Evolutionary conservation across 1,284 basidiomycete genomes (phyloP).

Genomic region (Flammula alnicola): DNA sequence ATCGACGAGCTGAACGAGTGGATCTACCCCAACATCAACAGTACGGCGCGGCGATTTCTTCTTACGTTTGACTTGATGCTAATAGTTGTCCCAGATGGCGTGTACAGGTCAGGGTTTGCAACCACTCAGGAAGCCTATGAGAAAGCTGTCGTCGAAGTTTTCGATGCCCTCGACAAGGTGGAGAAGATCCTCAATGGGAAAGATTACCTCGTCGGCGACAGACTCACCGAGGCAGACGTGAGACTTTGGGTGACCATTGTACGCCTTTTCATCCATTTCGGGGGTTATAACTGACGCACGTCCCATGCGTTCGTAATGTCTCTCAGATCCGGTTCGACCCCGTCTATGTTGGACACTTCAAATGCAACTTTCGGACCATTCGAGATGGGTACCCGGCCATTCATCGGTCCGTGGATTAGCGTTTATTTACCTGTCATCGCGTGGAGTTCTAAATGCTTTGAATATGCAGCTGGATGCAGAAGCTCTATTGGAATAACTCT

Average conservation of each 20-base stretch:
- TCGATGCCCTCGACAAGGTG: conserved; percentile 79
- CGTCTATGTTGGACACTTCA: conserved; percentile 93
- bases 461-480: conserved; percentile 79
- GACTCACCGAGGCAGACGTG: conserved; percentile 91
- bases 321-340: conserved; percentile 69
- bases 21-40: conserved; percentile 87
- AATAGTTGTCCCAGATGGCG: conserved; percentile 58
- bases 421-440: background rate
- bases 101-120: conserved; percentile 93
- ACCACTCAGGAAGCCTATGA: conserved; percentile 84
- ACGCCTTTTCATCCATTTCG: conserved; percentile 35
- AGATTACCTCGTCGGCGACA: conserved; percentile 82
- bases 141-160: conserved; percentile 71
- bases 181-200: conserved; percentile 81
- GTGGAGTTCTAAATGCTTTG: conserved; percentile 7
- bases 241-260: conserved; percentile 92
- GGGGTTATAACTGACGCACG: background rate
- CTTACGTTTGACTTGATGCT: background rate
- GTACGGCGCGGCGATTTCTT: conserved; percentile 42
- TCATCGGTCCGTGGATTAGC: conserved; percentile 53
- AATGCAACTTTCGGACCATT: conserved; percentile 87
- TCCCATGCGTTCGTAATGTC: background rate
- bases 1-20: conserved; percentile 91
- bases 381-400: conserved; percentile 82
- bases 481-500: conserved; percentile 89